Conservation (phyloP, 139 green algal species). For the Chlamydomonas asymmetrica region DNA sequence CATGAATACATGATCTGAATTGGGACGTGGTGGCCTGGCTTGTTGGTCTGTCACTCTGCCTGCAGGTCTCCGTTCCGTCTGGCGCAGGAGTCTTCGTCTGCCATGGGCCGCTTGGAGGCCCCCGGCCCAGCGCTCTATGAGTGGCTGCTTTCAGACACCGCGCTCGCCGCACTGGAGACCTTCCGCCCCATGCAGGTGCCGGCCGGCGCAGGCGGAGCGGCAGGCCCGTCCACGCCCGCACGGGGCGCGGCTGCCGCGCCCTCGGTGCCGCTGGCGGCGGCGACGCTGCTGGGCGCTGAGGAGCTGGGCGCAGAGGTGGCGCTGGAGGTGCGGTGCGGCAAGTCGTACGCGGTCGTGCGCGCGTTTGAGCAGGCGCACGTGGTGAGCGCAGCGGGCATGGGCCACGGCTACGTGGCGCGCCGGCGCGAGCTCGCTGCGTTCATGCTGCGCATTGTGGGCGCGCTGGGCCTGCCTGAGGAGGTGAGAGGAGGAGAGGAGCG, state of each 20-base stretch:
- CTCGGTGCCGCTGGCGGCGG: neutral
- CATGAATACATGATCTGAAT: too few species aligned
- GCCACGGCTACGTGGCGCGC: slow-evolving; percentile 43
- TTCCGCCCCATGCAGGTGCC: too few species aligned
- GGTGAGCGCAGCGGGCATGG: slow-evolving; percentile 71
- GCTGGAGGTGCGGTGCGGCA: slow-evolving; percentile 42
- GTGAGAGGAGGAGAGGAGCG: too few species aligned
- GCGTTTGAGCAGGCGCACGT: slow-evolving; percentile 66
- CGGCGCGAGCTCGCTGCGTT: slow-evolving; percentile 17
- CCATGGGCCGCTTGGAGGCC: slow-evolving; percentile 56
- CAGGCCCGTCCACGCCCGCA: neutral
- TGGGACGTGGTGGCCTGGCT: neutral
- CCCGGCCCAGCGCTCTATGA: slow-evolving; percentile 41
- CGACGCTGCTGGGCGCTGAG: neutral
- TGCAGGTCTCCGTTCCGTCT: neutral
- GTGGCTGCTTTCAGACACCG: slow-evolving; percentile 52
- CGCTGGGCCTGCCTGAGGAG: slow-evolving; percentile 12
- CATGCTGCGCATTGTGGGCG: neutral
- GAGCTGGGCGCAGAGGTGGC: slow-evolving; percentile 4
- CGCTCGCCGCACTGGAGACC: neutral
- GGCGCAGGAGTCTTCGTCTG: neutral
- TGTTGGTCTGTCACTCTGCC: neutral
- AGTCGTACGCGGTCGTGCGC: slow-evolving; percentile 58
- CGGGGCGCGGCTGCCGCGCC: neutral
- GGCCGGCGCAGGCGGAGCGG: neutral